phyloP scores from a whole-genome alignment of 2,329 filamentous ascomycete genomes.

The Microascus cirrosus region DNA sequence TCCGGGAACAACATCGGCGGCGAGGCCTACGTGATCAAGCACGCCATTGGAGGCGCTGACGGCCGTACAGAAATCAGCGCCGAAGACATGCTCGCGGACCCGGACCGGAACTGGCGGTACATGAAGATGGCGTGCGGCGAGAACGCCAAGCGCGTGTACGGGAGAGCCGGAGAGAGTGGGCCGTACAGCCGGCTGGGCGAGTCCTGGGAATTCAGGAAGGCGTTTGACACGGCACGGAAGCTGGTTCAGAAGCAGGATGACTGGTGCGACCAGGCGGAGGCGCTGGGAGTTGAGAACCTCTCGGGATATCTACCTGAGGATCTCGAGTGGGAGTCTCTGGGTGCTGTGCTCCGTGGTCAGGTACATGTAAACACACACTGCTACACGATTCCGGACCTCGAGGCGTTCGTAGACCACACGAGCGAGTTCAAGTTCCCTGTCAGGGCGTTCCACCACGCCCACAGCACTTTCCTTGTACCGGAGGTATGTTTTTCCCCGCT shows the following conservation, averaged over 20 bases:
- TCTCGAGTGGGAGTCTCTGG: conserved; percentile 51
- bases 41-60: conserved; percentile 47
- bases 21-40: conserved; percentile 59
- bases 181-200: conserved; percentile 55
- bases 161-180: conserved; percentile 37
- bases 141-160: conserved; percentile 54
- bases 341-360: conserved; percentile 53
- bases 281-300: conserved; percentile 36
- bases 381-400: conserved; percentile 58
- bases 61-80: conserved; percentile 53
- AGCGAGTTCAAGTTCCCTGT: conserved; percentile 61
- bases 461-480: conserved; percentile 54
- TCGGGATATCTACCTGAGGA: conserved; percentile 49
- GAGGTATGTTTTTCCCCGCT: conserved; percentile 31
- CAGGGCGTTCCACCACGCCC: conserved; percentile 59
- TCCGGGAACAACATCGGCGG: conserved; percentile 65
- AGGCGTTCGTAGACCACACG: conserved; percentile 58
- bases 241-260: conserved; percentile 52
- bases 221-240: conserved; percentile 50
- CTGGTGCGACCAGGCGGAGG: conserved; percentile 50
- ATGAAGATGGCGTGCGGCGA: conserved; percentile 72
- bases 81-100: conserved; percentile 53
- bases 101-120: conserved; percentile 54
- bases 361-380: conserved; percentile 62
- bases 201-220: conserved; percentile 57